phyloP scores from a whole-genome alignment of 306 rosid species.

The Elaeagnus macrophylla region DNA sequence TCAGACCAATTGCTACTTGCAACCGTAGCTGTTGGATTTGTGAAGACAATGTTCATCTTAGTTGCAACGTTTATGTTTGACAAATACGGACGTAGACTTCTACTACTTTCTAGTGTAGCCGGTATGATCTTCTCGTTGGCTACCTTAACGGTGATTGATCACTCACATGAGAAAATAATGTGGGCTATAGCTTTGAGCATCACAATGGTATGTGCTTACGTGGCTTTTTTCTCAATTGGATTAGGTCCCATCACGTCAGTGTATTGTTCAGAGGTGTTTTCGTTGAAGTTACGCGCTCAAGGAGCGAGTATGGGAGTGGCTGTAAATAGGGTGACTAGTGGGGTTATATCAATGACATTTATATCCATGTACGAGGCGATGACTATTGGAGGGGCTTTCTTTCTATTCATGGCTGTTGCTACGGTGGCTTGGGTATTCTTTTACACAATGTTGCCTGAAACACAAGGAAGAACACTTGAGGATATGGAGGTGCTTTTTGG shows the following conservation, averaged over 20 bases:
- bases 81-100: slow-evolving; percentile 54
- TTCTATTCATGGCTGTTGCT: slow-evolving; percentile 43
- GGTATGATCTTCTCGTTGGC: slow-evolving; percentile 53
- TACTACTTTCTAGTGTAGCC: slow-evolving; percentile 42
- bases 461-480: slow-evolving; percentile 60
- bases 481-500: slow-evolving; percentile 75
- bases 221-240: slow-evolving; percentile 66
- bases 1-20: slow-evolving; percentile 28
- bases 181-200: slow-evolving; percentile 58
- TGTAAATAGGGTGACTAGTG: slow-evolving; percentile 47
- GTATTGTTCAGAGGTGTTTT: slow-evolving; percentile 62
- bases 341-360: slow-evolving; percentile 60
- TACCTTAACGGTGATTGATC: slow-evolving; percentile 32
- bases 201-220: slow-evolving; percentile 33
- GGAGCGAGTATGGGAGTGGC: slow-evolving; percentile 57
- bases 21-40: slow-evolving; percentile 67
- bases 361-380: slow-evolving; percentile 42
- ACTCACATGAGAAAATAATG: background rate
- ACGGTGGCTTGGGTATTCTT: slow-evolving; percentile 40
- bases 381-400: slow-evolving; percentile 67
- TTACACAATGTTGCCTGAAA: slow-evolving; percentile 56
- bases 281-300: slow-evolving; percentile 68
- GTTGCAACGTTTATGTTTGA: slow-evolving; percentile 64
- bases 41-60: slow-evolving; percentile 48
- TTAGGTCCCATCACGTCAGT: slow-evolving; percentile 79